phyloP scores from a whole-genome alignment of 768 basidiomycete genomes.

The Boletus edulis region DNA sequence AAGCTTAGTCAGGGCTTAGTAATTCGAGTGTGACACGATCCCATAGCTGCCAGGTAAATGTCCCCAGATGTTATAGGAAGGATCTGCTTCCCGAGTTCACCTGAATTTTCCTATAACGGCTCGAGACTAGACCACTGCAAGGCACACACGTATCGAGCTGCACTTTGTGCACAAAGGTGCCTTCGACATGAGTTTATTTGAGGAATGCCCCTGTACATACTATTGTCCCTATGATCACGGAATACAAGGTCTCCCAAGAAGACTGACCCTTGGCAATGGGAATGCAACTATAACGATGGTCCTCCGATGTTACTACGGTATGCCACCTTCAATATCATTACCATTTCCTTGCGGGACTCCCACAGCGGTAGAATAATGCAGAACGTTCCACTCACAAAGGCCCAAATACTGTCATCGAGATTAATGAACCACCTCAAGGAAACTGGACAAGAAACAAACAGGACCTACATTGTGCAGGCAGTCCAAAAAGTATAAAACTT shows the following conservation, averaged over 20 bases:
- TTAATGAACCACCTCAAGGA: not conserved
- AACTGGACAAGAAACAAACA: not conserved
- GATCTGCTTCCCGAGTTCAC: too few relatives aligned
- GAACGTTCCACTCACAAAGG: constrained; percentile 35
- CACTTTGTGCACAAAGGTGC: too few relatives aligned
- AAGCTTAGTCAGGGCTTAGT: too few relatives aligned
- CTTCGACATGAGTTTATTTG: too few relatives aligned
- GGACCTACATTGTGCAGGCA: constrained; percentile 36
- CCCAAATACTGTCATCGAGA: constrained; percentile 31
- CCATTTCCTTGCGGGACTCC: constrained; percentile 37
- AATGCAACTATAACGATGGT: not conserved
- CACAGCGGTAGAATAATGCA: constrained; percentile 37
- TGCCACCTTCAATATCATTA: constrained; percentile 16
- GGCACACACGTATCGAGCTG: too few relatives aligned
- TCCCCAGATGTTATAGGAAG: too few relatives aligned
- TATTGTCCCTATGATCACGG: not conserved
- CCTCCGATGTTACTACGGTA: constrained; percentile 3
- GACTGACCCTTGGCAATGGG: not conserved
- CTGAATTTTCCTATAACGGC: too few relatives aligned
- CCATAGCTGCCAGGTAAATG: too few relatives aligned
- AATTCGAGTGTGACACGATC: too few relatives aligned
- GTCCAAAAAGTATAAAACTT: constrained; percentile 39
- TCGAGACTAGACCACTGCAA: too few relatives aligned
- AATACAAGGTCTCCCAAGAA: constrained; percentile 1
- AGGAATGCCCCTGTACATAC: too few relatives aligned